Percentiles rank a stretch among this genome's conserved stretches.
These are phyloP conservation scores for Neonectria sp. DNA, from an alignment of 2,329 filamentous ascomycete genomes.

Conservation along the genomic window DNA sequence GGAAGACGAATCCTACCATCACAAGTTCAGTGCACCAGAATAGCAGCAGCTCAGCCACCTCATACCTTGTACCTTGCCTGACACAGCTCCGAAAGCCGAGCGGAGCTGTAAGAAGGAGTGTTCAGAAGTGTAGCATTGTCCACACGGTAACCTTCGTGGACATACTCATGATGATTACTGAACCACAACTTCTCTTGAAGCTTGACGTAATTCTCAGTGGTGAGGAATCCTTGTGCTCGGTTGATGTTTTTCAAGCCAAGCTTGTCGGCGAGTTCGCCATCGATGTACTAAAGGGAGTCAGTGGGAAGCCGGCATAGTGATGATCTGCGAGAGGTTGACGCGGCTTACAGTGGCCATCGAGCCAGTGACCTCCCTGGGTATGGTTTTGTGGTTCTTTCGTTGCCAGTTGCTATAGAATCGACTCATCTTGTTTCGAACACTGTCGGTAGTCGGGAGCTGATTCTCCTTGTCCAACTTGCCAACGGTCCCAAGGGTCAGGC, in stretches of 20 bases:
- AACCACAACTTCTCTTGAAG: slow-evolving; percentile 7
- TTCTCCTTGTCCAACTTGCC: too few relatives aligned
- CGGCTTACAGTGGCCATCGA: too few relatives aligned
- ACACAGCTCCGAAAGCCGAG: slow-evolving; percentile 16
- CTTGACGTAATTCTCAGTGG: slow-evolving; percentile 15
- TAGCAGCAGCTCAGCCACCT: neutral
- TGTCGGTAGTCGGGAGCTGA: too few relatives aligned
- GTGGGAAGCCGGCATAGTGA: too few relatives aligned
- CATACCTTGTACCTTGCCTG: slow-evolving; percentile 21
- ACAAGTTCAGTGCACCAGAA: slow-evolving; percentile 1
- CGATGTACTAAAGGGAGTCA: neutral
- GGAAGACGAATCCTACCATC: slow-evolving; percentile 10
- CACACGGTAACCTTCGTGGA: slow-evolving; percentile 9
- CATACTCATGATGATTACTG: slow-evolving; percentile 7
- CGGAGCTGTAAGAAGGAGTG: slow-evolving; percentile 7
- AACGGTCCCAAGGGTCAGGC: too few relatives aligned
- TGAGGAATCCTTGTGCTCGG: neutral
- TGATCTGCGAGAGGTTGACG: too few relatives aligned
- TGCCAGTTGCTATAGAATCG: too few relatives aligned
- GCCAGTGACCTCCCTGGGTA: too few relatives aligned
- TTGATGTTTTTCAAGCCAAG: neutral
- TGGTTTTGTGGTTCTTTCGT: too few relatives aligned
- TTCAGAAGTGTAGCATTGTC: slow-evolving; percentile 7
- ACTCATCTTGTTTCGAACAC: too few relatives aligned
- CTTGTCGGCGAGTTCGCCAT: neutral